A percentile compares a stretch with the other conserved stretches of the same genome.
Conservation (phyloP, 2,329 filamentous ascomycete species). For the Arthrobotrys iridis region DNA sequence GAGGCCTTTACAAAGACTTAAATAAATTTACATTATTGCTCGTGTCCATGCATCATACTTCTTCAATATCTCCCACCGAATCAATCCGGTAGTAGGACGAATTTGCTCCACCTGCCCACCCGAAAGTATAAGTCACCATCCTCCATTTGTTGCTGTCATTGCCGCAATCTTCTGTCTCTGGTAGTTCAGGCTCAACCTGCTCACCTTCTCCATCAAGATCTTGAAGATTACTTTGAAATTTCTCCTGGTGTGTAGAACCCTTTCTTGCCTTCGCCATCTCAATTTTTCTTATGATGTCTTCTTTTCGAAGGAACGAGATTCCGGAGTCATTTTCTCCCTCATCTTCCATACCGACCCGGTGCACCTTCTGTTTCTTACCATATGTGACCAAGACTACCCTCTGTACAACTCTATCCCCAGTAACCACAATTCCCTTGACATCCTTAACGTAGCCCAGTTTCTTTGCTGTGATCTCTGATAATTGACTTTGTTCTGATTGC, state of each 20-base stretch:
- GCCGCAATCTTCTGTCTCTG: neutral
- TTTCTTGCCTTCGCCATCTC: neutral
- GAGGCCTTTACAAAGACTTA: no score
- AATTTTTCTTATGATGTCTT: conserved; percentile 14
- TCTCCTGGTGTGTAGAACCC: neutral
- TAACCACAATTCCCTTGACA: conserved; percentile 34
- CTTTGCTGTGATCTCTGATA: conserved; percentile 6
- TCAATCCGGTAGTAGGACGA: conserved; percentile 12
- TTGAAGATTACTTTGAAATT: neutral
- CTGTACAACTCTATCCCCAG: conserved; percentile 30
- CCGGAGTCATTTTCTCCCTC: conserved; percentile 35
- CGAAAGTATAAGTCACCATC: conserved; percentile 37
- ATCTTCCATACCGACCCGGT: conserved; percentile 14
- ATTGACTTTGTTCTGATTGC: neutral
- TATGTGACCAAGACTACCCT: conserved; percentile 32
- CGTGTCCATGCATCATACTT: neutral
- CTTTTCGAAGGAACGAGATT: conserved; percentile 22
- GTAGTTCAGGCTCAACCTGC: neutral
- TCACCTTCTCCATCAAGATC: neutral
- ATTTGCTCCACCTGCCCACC: conserved; percentile 12
- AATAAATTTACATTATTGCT: neutral
- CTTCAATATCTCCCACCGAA: conserved; percentile 11
- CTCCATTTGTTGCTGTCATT: conserved; percentile 7
- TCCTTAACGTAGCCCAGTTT: conserved; percentile 41
- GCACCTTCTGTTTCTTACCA: conserved; percentile 28